phyloP scores from a whole-genome alignment of 2,329 filamentous ascomycete species.

The Fusarium bactridioides region DNA sequence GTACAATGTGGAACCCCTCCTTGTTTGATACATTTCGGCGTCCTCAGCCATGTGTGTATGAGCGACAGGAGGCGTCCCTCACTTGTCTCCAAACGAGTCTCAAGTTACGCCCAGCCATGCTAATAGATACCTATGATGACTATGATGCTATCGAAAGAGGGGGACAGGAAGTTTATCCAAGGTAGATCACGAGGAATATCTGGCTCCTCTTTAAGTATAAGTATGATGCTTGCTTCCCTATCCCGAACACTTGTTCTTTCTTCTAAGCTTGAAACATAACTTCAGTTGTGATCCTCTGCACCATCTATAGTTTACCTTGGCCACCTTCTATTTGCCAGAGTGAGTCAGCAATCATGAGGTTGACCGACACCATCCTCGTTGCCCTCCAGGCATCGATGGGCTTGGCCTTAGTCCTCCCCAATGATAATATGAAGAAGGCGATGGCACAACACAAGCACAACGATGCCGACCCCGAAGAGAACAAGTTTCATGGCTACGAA shows the following conservation, averaged over 20 bases:
- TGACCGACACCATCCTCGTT: not conserved
- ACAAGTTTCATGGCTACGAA: not conserved
- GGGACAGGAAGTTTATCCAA: not conserved
- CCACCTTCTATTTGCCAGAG: not conserved
- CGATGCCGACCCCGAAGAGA: not conserved
- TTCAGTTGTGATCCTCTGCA: not conserved
- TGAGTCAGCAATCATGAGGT: conserved; percentile 5
- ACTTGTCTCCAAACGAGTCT: no score
- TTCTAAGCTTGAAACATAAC: not conserved
- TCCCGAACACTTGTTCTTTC: not conserved
- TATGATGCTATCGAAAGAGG: not conserved
- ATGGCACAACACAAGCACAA: not conserved
- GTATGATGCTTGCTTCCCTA: not conserved
- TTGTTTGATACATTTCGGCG: not conserved
- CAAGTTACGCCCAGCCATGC: not conserved
- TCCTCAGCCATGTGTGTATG: not conserved
- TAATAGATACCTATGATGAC: not conserved
- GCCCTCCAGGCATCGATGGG: conserved; percentile 19
- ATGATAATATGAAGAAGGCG: not conserved
- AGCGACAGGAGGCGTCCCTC: not conserved
- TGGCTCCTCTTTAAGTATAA: not conserved
- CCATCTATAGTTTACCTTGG: not conserved
- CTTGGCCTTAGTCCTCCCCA: not conserved
- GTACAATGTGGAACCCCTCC: not conserved
- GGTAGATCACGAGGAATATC: not conserved